A percentile compares a stretch with the other conserved stretches of the same genome.
These are phyloP conservation scores for Trifolium subterraneum DNA, from an alignment of 306 rosid genomes.

Conservation along the genomic window DNA sequence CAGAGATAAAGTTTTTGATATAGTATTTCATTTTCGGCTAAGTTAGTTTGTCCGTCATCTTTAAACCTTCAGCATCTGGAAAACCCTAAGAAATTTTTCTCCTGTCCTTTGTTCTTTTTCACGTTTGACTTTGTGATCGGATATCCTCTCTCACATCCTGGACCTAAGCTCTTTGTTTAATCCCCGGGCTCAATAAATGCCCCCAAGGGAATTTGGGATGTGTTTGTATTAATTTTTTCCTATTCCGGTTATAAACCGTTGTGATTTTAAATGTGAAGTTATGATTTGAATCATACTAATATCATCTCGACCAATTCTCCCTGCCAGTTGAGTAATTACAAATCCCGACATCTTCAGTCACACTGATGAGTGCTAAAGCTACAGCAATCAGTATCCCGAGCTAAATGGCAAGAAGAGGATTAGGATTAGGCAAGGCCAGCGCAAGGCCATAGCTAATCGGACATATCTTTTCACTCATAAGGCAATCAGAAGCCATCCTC, in stretches of 20 bases:
- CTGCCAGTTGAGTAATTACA: not conserved
- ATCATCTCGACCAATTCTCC: not conserved
- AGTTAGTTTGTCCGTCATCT: slow-evolving; percentile 11
- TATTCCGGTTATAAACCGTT: not conserved
- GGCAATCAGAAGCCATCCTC: not conserved
- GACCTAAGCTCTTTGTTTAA: not conserved
- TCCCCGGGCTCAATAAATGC: not conserved
- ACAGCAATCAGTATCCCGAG: not conserved
- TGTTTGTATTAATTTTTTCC: not conserved
- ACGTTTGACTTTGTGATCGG: no score
- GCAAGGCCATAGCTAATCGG: not conserved
- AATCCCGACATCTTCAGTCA: not conserved
- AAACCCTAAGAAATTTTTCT: not conserved
- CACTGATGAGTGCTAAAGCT: no score
- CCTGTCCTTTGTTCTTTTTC: no score
- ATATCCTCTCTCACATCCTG: not conserved
- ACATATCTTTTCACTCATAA: not conserved
- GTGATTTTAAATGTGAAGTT: not conserved
- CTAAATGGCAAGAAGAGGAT: not conserved
- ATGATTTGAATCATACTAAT: not conserved
- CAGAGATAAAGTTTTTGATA: slow-evolving; percentile 11
- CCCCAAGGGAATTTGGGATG: not conserved
- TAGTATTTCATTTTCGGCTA: not conserved
- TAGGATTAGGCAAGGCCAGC: not conserved
- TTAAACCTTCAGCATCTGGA: slow-evolving; percentile 22